Evolutionary conservation across 2,329 filamentous ascomycete species (phyloP), one percentile per base, ranked within the genome.

Genomic region (Cordyceps javanica): DNA sequence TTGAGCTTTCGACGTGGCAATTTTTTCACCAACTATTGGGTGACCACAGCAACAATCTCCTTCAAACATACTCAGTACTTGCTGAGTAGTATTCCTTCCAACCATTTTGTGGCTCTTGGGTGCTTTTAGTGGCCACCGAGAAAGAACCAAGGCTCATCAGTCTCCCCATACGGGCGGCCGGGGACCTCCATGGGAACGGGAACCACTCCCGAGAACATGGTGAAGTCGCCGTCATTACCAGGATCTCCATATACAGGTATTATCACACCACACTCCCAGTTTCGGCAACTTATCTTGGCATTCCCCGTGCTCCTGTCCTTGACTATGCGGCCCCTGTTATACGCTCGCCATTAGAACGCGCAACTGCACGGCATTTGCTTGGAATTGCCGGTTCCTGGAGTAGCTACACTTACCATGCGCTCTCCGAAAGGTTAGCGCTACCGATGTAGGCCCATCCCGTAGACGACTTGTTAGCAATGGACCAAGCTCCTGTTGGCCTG

Each of bases 201-300:
- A 32, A 89, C 70, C 8, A 70, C 71, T 10, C 72, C 75, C 30
- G 76, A 67, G 67, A 90, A 89, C 11, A 79, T 72, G 57, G 59
- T 55, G 62, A 66, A 61, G 59, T 61, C 60, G 49, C 36, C 11
- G 7, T 38, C 56, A 13, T 45, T 45, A 19, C 25, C 25, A 42
- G 41, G n/a, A 45, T 42, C 25, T 34, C 28, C 49, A 21, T 52
- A 23, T n/a, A 41, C 48, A 13, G 56, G 85, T 41, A 97, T 69
- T 25, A 97, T 65, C 1, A 99, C 89, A 36, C 94, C 94, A 67
- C 91, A 96, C 73, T 97, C 94, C 92, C 93, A 97, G 70, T 97
- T 99, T 56, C 89, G 85, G 70, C 89, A 91, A 61, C 82, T 91
- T 61, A 97, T 78, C 70, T 91, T 96, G 13, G 85, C 82, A 60